phyloP scores from a whole-genome alignment of 192 early-diverging fungal genomes.

The Backusella luteola region DNA sequence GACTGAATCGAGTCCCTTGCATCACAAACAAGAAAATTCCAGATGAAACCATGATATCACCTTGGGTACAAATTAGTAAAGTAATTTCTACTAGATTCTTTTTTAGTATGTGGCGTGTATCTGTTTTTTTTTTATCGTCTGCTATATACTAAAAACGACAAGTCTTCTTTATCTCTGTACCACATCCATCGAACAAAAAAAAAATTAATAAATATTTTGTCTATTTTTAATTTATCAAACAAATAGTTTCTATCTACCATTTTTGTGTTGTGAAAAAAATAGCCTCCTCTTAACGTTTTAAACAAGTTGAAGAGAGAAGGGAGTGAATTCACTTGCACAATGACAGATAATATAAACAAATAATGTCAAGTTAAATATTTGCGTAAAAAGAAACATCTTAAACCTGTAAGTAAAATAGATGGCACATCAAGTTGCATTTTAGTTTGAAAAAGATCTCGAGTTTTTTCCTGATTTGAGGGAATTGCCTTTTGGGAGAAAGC shows the following conservation, averaged over 20 bases:
- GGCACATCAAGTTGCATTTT: neutral
- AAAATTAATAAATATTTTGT: neutral
- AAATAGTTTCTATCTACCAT: conserved; percentile 1
- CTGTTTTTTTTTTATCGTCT: neutral
- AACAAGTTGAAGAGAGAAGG: neutral
- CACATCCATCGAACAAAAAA: neutral
- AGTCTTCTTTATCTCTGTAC: neutral
- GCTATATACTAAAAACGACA: conserved; percentile 4
- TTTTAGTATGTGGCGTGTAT: conserved; percentile 10
- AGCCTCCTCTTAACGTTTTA: neutral
- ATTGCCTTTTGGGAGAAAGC: neutral
- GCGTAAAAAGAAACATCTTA: neutral
- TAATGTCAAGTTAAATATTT: neutral
- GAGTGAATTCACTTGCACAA: neutral
- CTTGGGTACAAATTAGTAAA: conserved; percentile 1
- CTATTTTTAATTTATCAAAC: neutral
- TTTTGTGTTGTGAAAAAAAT: neutral
- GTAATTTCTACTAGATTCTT: neutral
- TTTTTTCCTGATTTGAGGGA: neutral
- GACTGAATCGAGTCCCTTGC: conserved; percentile 1
- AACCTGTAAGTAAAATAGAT: conserved; percentile 3
- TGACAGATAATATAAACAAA: conserved; percentile 7
- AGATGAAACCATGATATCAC: conserved; percentile 8
- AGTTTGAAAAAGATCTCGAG: neutral
- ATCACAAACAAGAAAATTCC: conserved; percentile 6